These are phyloP conservation scores for Hanseniaspora uvarum DNA, from an alignment of 1,139 yeast species.

Conservation along the genomic window DNA sequence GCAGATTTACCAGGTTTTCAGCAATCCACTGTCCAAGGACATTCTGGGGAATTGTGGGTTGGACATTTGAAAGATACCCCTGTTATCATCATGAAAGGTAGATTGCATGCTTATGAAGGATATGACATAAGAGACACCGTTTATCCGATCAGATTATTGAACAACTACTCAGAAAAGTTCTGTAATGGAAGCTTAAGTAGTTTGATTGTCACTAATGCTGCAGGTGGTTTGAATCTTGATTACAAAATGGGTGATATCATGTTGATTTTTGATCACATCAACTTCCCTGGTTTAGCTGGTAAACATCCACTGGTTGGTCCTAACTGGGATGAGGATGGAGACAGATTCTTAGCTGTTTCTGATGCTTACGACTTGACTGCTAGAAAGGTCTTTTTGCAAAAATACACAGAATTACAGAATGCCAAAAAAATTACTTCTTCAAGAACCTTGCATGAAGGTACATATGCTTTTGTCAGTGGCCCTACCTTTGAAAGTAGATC, in stretches of 20 bases:
- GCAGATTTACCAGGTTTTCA: conserved; percentile 69
- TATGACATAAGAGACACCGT: conserved; percentile 70
- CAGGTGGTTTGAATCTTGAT: conserved; percentile 68
- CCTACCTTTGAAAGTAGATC: conserved; percentile 93
- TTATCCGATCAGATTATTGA: conserved; percentile 73
- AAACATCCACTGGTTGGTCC: conserved; percentile 82
- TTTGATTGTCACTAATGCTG: conserved; percentile 82
- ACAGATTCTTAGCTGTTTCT: conserved; percentile 75
- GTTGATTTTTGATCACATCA: conserved; percentile 81
- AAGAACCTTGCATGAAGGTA: conserved; percentile 73
- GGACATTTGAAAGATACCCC: conserved; percentile 68
- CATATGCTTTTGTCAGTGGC: conserved; percentile 77
- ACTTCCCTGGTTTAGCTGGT: conserved; percentile 84
- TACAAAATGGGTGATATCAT: conserved; percentile 80
- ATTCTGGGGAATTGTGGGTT: conserved; percentile 70
- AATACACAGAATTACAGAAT: conserved; percentile 40
- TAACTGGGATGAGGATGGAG: conserved; percentile 69
- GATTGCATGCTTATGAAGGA: conserved; percentile 89
- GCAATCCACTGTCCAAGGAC: conserved; percentile 79
- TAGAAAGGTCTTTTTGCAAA: conserved; percentile 45
- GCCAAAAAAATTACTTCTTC: conserved; percentile 19
- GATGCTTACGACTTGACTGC: conserved; percentile 79
- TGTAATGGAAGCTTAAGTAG: conserved; percentile 33
- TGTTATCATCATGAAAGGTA: conserved; percentile 86
- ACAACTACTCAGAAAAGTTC: conserved; percentile 38